These are phyloP conservation scores for Stemphylium beticola DNA, from an alignment of 2,329 filamentous ascomycete genomes.

Conservation along the genomic window DNA sequence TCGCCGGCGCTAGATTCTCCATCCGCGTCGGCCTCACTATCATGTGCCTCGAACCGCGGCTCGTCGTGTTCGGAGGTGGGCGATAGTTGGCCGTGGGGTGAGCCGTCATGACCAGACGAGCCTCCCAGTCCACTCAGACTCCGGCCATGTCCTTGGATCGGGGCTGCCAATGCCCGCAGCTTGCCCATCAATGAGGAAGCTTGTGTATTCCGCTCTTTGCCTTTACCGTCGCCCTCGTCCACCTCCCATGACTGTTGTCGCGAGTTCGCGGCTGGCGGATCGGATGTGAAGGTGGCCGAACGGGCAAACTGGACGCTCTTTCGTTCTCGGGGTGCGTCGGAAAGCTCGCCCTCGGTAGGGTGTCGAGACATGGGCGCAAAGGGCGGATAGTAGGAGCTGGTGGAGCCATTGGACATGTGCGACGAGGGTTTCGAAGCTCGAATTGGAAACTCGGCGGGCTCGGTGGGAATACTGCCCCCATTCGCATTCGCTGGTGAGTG, in stretches of 20 bases:
- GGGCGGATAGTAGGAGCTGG: constrained; percentile 33
- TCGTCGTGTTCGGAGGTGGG: constrained; percentile 58
- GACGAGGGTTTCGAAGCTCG: constrained; percentile 27
- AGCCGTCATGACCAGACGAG: constrained; percentile 48
- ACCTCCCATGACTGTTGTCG: constrained; percentile 69
- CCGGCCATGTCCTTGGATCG: constrained; percentile 58
- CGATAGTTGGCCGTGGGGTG: constrained; percentile 50
- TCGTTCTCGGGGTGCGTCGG: constrained; percentile 51
- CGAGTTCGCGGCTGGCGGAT: constrained; percentile 57
- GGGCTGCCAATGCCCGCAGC: constrained; percentile 73
- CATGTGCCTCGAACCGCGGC: constrained; percentile 60
- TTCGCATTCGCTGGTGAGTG: constrained; percentile 25
- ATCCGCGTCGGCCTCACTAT: constrained; percentile 77
- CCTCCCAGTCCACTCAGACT: constrained; percentile 56
- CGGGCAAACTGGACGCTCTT: constrained; percentile 80
- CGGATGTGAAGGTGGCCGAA: constrained; percentile 47
- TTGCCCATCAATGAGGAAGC: constrained; percentile 76
- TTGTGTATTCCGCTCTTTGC: constrained; percentile 54
- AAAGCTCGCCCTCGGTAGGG: constrained; percentile 40
- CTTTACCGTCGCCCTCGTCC: constrained; percentile 67
- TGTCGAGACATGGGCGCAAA: constrained; percentile 43
- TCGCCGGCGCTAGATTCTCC: constrained; percentile 89
- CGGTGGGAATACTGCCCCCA: constrained; percentile 25
- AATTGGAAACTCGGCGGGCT: constrained; percentile 20
- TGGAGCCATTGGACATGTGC: constrained; percentile 32